A percentile compares a stretch with the other conserved stretches of the same genome.
These are phyloP conservation scores for Mrakia gelida DNA, from an alignment of 768 basidiomycete species.

Conservation along the genomic window DNA sequence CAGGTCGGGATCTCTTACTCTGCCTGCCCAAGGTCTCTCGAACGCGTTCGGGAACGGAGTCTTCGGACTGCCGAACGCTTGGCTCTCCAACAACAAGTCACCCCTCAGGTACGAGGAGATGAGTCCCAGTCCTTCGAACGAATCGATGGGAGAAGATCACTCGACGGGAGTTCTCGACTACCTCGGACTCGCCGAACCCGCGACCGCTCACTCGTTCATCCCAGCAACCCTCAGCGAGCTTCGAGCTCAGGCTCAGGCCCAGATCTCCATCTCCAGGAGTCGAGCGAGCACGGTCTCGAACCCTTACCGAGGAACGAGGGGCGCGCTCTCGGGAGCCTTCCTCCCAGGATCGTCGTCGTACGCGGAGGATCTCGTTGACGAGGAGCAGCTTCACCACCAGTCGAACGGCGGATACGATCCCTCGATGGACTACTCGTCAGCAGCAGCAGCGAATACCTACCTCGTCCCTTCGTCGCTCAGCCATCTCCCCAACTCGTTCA, in stretches of 20 bases:
- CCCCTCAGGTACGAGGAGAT: slow-evolving; percentile 18
- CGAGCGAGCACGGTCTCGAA: slow-evolving; percentile 90
- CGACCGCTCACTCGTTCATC: slow-evolving; percentile 15
- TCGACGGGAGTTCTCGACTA: slow-evolving; percentile 94
- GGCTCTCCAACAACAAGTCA: not conserved
- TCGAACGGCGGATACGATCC: slow-evolving; percentile 52
- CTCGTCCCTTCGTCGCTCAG: slow-evolving; percentile 12
- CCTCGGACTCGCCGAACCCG: slow-evolving; percentile 77
- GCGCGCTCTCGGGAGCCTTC: not conserved
- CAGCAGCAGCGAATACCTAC: not conserved
- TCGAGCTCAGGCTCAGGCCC: slow-evolving; percentile 78
- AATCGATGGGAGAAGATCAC: slow-evolving; percentile 62
- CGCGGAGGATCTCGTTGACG: slow-evolving; percentile 58
- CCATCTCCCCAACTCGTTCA: slow-evolving; percentile 32
- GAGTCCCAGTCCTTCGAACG: slow-evolving; percentile 34
- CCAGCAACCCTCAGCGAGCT: slow-evolving; percentile 85
- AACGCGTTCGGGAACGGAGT: slow-evolving; percentile 82
- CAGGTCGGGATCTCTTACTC: slow-evolving; percentile 85
- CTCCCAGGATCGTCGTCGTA: slow-evolving; percentile 31
- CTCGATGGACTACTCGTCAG: slow-evolving; percentile 53
- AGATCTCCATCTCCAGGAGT: slow-evolving; percentile 65
- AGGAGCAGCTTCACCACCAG: slow-evolving; percentile 63
- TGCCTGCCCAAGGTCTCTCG: slow-evolving; percentile 66
- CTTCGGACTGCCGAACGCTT: slow-evolving; percentile 60
- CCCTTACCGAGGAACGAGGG: slow-evolving; percentile 61